Conservation (phyloP, 768 basidiomycete species). For the Sarcodon aspratus region DNA sequence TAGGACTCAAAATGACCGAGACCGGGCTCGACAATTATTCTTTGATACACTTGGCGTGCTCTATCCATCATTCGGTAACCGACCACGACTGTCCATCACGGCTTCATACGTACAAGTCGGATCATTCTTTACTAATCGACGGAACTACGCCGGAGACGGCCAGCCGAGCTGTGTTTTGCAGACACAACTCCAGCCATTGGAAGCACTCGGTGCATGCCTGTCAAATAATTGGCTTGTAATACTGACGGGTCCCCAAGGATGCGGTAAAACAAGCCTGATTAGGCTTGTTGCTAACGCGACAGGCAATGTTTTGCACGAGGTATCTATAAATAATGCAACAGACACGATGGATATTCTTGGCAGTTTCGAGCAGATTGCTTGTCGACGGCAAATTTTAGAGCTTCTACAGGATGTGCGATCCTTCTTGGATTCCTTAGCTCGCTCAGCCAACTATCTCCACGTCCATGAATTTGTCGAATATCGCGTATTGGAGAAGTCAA, state of each 20-base stretch:
- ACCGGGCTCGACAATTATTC: slow-evolving; percentile 39
- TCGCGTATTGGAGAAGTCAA: no score
- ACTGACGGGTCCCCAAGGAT: slow-evolving; percentile 58
- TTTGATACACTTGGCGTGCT: slow-evolving; percentile 27
- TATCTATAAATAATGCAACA: slow-evolving; percentile 74
- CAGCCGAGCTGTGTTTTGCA: slow-evolving; percentile 46
- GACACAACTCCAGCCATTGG: slow-evolving; percentile 50
- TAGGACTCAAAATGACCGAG: slow-evolving; percentile 58
- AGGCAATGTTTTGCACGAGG: slow-evolving; percentile 59
- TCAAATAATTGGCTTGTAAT: slow-evolving; percentile 83
- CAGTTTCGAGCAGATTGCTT: slow-evolving; percentile 87
- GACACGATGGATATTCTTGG: slow-evolving; percentile 93
- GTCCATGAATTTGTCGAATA: no score
- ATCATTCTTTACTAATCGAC: slow-evolving; percentile 32
- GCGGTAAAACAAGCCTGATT: slow-evolving; percentile 75
- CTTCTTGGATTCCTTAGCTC: slow-evolving; percentile 26
- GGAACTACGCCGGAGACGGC: slow-evolving; percentile 17
- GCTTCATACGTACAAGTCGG: slow-evolving; percentile 54
- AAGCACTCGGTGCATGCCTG: slow-evolving; percentile 66
- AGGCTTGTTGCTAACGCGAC: slow-evolving; percentile 57
- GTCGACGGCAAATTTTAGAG: slow-evolving; percentile 23
- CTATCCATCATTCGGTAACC: slow-evolving; percentile 7
- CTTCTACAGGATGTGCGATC: slow-evolving; percentile 29
- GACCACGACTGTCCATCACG: slow-evolving; percentile 32
- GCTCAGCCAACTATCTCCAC: slow-evolving; percentile 11